Evolutionary conservation across 176 grass and related monocot species (phyloP).

Genomic region (Carex parvula): DNA sequence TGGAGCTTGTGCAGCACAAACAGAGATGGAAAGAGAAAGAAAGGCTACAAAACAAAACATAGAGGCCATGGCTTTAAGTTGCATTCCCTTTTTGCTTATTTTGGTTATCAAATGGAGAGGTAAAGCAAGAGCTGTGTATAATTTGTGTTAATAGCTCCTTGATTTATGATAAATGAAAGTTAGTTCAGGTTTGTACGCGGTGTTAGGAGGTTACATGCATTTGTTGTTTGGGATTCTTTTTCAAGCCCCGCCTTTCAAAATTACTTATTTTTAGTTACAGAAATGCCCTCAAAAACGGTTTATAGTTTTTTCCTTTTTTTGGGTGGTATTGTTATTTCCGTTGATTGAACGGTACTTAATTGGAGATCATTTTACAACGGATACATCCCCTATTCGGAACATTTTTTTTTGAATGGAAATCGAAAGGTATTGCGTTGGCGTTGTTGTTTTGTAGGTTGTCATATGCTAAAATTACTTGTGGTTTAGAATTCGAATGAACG

Average conservation of each 20-base stretch:
- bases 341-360: no score
- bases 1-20: conserved; percentile 6
- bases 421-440: background rate
- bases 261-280: background rate
- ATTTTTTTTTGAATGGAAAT: background rate
- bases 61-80: conserved; percentile 30
- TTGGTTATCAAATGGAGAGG: background rate
- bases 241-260: background rate
- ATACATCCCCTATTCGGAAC: background rate
- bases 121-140: conserved; percentile 23
- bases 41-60: conserved; percentile 2
- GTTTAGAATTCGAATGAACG: background rate
- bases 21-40: conserved; percentile 27
- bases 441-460: conserved; percentile 7
- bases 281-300: background rate
- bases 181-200: conserved; percentile 10
- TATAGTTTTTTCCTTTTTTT: background rate
- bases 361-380: background rate
- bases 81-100: background rate
- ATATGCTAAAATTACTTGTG: conserved; percentile 14
- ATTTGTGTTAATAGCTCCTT: conserved; percentile 6
- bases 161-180: background rate
- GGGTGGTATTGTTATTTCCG: background rate
- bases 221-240: background rate
- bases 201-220: conserved; percentile 19